These are phyloP conservation scores for Primulina tabacum DNA, from an alignment of 257 asterid genomes.

Conservation along the genomic window DNA sequence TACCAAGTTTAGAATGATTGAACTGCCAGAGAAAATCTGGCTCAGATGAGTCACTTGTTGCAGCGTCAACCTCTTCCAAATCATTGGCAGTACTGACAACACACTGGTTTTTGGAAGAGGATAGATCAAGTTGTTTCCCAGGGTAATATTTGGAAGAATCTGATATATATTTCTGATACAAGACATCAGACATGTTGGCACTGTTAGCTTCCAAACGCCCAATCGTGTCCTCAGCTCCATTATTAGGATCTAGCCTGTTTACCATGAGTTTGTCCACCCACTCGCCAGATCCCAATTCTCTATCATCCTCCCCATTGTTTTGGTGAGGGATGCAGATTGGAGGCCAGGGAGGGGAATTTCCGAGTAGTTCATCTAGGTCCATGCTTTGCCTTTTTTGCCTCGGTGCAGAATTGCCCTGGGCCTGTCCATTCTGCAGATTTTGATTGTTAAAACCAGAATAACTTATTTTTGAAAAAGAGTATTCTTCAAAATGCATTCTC, in stretches of 20 bases:
- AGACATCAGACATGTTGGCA: constrained; percentile 36
- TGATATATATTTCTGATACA: constrained; percentile 49
- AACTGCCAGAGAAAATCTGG: constrained; percentile 88
- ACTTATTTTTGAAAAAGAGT: too few relatives aligned
- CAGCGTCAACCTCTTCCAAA: constrained; percentile 77
- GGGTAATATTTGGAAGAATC: constrained; percentile 46
- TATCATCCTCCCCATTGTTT: constrained; percentile 53
- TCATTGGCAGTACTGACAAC: constrained; percentile 51
- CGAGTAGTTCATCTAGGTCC: constrained; percentile 79
- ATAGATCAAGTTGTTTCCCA: constrained; percentile 39
- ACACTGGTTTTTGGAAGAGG: constrained; percentile 42
- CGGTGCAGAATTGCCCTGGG: constrained; percentile 37
- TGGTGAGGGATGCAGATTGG: constrained; percentile 52
- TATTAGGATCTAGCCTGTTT: constrained; percentile 59
- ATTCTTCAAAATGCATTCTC: background rate
- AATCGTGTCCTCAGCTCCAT: constrained; percentile 36
- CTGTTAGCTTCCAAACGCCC: constrained; percentile 50
- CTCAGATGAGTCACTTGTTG: constrained; percentile 85
- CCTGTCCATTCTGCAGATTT: constrained; percentile 34
- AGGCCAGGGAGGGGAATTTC: constrained; percentile 83
- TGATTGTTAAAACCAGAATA: constrained; percentile 1
- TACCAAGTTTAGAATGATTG: constrained; percentile 53
- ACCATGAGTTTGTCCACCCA: constrained; percentile 99
- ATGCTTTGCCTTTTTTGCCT: constrained; percentile 66
- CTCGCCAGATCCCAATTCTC: constrained; percentile 66